Evolutionary conservation across 495 filamentous ascomycete genomes (phyloP), one percentile per base, ranked within the genome.

Genomic region (Cladorrhinum samala): DNA sequence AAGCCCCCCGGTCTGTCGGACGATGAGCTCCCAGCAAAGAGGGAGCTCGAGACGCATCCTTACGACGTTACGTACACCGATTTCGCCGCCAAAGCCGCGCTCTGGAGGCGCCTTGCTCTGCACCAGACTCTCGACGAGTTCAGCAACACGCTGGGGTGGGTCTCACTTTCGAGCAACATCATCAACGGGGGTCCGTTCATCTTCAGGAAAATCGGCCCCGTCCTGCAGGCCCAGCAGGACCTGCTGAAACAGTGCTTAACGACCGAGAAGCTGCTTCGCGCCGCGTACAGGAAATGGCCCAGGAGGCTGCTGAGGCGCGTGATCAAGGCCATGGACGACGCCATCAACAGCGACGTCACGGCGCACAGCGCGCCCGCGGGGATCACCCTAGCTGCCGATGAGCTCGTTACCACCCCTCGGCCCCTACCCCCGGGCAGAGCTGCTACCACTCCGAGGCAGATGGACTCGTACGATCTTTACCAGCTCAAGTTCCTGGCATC

Each of bases 401-500:
- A 61, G 50, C 38, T 27, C 46, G 47, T 48, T 14, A 13, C 9
- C 9, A 33, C 27, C 11, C 27, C 27, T 11, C 5, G 27, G 11
- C 27, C 27, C 27, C 5, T 33, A 33, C 27, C 27, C 11, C 27
- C 27, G 6, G 37, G 24, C 8, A 50, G 38, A 8, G 5, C 19
- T 16, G 27, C 43, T 38, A 30, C 27, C 7, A 3, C 47, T 6
- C 49, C 55, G 7, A 49, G 54, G 16, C 37, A 24, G 7, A 9
- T 62, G 3, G 38, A 53, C 39, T 13, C 11, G 0, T 46, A 58
- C 11, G 64, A 67, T 9, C 11, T 63, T 8, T 2, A 20, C 30
- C 67, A 64, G 66, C 41, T 68, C 37, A 57, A 45, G 50, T 62
- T 59, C 13, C 25, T 67, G 1, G 50, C 45, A 1, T 43, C 33